A percentile compares a stretch with the other conserved stretches of the same genome.
Evolutionary conservation across 805 yeast genomes (phyloP).

Genomic region (Candida hungchunana): DNA sequence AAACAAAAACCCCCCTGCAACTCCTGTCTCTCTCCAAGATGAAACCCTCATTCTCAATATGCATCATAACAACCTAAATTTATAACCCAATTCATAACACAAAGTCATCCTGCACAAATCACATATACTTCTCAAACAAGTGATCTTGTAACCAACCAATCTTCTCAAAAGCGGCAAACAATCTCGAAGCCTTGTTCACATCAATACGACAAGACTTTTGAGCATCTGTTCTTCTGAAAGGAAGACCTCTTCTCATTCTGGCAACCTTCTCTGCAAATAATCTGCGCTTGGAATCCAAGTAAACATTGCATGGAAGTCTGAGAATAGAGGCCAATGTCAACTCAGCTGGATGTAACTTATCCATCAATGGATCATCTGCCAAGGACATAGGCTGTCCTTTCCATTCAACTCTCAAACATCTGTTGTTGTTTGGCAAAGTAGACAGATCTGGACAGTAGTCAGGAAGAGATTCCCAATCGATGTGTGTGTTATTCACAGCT

Average conservation of each 20-base stretch:
- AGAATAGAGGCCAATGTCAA: constrained; percentile 79
- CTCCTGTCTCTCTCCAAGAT: background rate
- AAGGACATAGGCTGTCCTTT: constrained; percentile 97
- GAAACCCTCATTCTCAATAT: background rate
- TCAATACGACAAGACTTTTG: constrained; percentile 97
- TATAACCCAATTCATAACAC: background rate
- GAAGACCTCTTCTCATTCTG: constrained; percentile 67
- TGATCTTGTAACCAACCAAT: constrained; percentile 92
- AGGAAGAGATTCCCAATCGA: constrained; percentile 67
- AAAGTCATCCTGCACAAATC: constrained; percentile 5
- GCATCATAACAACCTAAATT: background rate
- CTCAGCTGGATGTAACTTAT: constrained; percentile 88
- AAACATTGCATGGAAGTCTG: constrained; percentile 82
- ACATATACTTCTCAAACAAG: constrained; percentile 50
- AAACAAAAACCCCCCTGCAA: no score
- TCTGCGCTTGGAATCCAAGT: constrained; percentile 78
- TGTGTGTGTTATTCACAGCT: constrained; percentile 42
- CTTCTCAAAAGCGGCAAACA: constrained; percentile 89
- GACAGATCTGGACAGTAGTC: constrained; percentile 75
- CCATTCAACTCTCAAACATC: constrained; percentile 90
- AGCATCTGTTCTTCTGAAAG: constrained; percentile 95
- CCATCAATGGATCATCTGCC: constrained; percentile 65
- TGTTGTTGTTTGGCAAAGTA: constrained; percentile 63
- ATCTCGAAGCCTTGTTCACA: constrained; percentile 91
- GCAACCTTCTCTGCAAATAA: constrained; percentile 84